A percentile compares a stretch with the other conserved stretches of the same genome.
phyloP scores from a whole-genome alignment of 1,284 basidiomycete genomes.

The Puccinia coronata region DNA sequence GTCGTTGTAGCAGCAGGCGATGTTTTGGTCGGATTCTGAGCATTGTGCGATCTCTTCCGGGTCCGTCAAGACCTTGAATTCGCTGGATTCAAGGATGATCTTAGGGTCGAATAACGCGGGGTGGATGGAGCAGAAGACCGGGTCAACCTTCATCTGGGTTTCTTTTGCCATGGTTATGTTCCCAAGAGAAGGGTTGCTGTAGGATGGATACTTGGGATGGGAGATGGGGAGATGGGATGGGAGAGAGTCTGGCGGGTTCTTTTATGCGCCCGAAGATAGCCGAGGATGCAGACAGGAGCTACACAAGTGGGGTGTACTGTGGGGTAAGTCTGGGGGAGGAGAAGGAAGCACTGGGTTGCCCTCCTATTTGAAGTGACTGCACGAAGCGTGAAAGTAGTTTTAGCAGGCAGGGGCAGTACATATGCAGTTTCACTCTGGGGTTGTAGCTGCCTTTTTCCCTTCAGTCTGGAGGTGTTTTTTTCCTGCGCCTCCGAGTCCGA shows the following conservation, averaged over 20 bases:
- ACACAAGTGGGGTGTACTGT: not conserved
- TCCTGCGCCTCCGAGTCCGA: too few species aligned
- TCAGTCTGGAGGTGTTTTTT: too few species aligned
- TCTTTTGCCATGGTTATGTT: not conserved
- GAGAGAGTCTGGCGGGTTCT: too few species aligned
- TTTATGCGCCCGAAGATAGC: too few species aligned
- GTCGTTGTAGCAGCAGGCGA: constrained; percentile 47
- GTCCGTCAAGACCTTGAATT: constrained; percentile 36
- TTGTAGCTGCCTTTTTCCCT: too few species aligned
- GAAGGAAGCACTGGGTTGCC: not conserved
- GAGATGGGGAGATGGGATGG: too few species aligned
- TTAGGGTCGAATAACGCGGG: constrained; percentile 29
- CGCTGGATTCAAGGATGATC: not conserved
- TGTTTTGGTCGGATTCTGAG: constrained; percentile 14
- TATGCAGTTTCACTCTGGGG: not conserved
- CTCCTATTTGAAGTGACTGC: not conserved
- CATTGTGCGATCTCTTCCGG: not conserved
- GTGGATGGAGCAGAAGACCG: constrained; percentile 37
- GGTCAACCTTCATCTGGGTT: constrained; percentile 1
- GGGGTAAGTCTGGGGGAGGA: not conserved
- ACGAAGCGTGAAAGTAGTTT: not conserved
- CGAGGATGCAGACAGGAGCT: too few species aligned
- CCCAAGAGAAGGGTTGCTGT: too few species aligned
- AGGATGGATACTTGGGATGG: too few species aligned
- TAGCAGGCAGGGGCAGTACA: too few species aligned